Evolutionary conservation across 2,329 filamentous ascomycete genomes (phyloP).

Genomic region (Penicillium sp.): DNA sequence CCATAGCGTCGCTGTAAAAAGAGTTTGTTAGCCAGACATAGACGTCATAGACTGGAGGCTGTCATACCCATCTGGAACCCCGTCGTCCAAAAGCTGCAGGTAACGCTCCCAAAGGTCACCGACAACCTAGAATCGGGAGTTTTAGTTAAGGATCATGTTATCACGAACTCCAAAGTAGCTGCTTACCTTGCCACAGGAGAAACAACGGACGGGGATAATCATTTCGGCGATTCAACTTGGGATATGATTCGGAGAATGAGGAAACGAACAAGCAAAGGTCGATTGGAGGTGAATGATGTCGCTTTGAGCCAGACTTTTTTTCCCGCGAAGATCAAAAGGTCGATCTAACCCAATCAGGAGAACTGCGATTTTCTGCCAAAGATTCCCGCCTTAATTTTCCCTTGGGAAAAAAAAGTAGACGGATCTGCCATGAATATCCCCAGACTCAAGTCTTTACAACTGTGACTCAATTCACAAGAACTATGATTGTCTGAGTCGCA

Average conservation of each 20-base stretch:
- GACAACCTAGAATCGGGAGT: conserved; percentile 66
- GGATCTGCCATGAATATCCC: conserved; percentile 6
- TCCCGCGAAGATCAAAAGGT: conserved; percentile 4
- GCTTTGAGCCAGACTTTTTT: conserved; percentile 13
- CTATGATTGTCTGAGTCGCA: conserved; percentile 6
- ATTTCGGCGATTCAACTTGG: conserved; percentile 51
- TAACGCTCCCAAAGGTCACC: conserved; percentile 98
- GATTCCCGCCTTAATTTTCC: conserved; percentile 17
- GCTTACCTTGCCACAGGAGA: conserved; percentile 94
- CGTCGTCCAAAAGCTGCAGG: conserved; percentile 79
- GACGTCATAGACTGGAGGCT: background rate
- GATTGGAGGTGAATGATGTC: conserved; percentile 8
- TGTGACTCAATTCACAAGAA: background rate
- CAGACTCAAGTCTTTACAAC: conserved; percentile 4
- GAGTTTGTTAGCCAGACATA: conserved; percentile 13
- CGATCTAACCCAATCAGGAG: conserved; percentile 10
- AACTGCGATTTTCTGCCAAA: conserved; percentile 18
- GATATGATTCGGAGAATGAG: background rate
- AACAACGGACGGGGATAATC: conserved; percentile 99
- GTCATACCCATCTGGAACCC: conserved; percentile 68
- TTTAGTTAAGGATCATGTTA: conserved; percentile 12
- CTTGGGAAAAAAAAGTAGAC: conserved; percentile 23
- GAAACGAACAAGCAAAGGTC: conserved; percentile 10
- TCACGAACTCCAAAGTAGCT: conserved; percentile 16
- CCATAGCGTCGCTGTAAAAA: conserved; percentile 79